Evolutionary conservation across 2,329 filamentous ascomycete species (phyloP).

Genomic region (Penicillium sp.): DNA sequence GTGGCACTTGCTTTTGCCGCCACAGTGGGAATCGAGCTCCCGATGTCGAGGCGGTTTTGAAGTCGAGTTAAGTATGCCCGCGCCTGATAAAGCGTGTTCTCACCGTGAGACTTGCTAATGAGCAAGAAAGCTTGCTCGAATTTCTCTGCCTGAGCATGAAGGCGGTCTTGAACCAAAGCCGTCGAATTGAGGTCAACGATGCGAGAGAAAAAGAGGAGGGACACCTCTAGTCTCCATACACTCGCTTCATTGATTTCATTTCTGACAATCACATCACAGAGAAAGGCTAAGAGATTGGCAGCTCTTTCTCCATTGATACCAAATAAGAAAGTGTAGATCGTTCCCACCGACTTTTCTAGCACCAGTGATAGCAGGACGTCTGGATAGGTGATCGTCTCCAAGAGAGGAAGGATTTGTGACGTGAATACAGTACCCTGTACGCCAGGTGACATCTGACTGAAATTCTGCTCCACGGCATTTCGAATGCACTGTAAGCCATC

Average conservation of each 20-base stretch:
- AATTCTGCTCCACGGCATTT: no score
- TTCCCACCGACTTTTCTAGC: slow-evolving; percentile 39
- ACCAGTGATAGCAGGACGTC: slow-evolving; percentile 41
- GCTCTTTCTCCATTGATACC: slow-evolving; percentile 35
- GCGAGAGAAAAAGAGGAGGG: slow-evolving; percentile 23
- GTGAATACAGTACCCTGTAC: no score
- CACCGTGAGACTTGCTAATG: no score
- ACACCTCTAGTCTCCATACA: slow-evolving; percentile 21
- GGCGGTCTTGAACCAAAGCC: slow-evolving; percentile 28
- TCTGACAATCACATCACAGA: neutral
- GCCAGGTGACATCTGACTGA: no score
- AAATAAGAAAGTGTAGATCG: slow-evolving; percentile 44
- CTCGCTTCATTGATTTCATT: neutral
- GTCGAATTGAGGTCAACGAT: slow-evolving; percentile 37
- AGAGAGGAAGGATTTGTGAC: slow-evolving; percentile 40
- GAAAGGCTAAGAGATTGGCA: slow-evolving; percentile 1
- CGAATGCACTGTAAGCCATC: no score
- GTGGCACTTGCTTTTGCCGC: slow-evolving; percentile 1
- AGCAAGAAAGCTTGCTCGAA: no score
- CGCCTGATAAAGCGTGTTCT: slow-evolving; percentile 13
- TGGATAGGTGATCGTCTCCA: slow-evolving; percentile 39
- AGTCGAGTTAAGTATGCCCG: slow-evolving; percentile 14
- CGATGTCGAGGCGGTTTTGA: slow-evolving; percentile 21
- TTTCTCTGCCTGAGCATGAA: slow-evolving; percentile 8
- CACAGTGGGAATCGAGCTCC: slow-evolving; percentile 3